Base-by-base conservation (phyloP, 805 yeast species). In the Barnettozyma sucrosica region DNA sequence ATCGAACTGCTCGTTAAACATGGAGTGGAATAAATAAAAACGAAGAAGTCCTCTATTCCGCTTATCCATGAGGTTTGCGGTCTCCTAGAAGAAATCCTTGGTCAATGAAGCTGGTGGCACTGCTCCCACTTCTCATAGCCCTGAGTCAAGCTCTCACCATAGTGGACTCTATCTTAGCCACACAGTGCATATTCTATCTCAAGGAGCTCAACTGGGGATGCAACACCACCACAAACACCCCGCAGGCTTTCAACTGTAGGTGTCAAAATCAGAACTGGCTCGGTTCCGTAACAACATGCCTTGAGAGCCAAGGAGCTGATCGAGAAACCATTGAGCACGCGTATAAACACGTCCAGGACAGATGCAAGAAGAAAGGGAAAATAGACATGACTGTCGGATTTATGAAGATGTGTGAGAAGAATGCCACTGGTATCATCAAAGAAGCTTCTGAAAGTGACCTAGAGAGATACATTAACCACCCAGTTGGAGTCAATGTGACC, bases 181-280 rank as follows among this genome's bases (percentile, higher is more conserved):
- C 74, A 2, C 62, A 72, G 24, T 71, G 76, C 55, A 55, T 70
- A n/a, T 71, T 70, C 52, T 70, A 71, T 47, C 58, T 69, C 52
- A 57, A 61, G 41, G 59, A 57, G 32, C 65, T 62, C 43, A 69
- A 72, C 46, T 74, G 77, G 77, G 75, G 73, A 1, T 74, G 79
- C 51, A 53, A 57, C 24, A 49, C 68, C 9, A 63, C 64, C 7
- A 57, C 65, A 1, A 65, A 66, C 44, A 63, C 63, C 23, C 66
- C 62, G 52, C 54, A 51, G 5, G 59, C 65, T 2, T 72, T 66
- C 50, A 53, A 49, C 4, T 74, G 79, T 45, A 67, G 71, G n/a
- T 74, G 79, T 54, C 52, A 55, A 5, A 72, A 72, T 52, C 48
- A 61, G 20, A 66, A 71, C 36, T 74, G 76, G 76, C 50, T 73